Evolutionary conservation across 2,329 filamentous ascomycete genomes (phyloP).

Genomic region (Fusarium sp.): DNA sequence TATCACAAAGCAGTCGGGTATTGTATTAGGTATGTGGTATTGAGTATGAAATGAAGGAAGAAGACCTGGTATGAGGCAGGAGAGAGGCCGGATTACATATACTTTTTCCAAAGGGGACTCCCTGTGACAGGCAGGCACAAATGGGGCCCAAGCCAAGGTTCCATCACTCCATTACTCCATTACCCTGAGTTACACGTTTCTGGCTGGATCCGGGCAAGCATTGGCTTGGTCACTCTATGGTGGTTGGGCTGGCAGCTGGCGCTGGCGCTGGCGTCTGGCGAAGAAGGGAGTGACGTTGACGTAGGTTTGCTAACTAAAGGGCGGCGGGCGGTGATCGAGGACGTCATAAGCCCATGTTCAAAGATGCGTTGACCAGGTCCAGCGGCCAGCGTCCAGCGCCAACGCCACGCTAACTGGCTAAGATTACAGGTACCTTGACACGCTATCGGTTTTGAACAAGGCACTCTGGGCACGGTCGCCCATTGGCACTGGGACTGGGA

Average conservation of each 20-base stretch:
- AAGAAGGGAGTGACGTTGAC: constrained; percentile 54
- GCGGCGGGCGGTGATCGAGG: constrained; percentile 47
- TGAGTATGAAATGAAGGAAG: constrained; percentile 30
- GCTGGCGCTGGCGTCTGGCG: not conserved
- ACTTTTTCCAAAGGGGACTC: constrained; percentile 31
- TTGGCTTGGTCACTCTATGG: not conserved
- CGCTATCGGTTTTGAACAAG: constrained; percentile 27
- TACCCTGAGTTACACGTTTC: constrained; percentile 27
- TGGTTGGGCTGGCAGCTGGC: constrained; percentile 13
- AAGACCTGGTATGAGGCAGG: constrained; percentile 10
- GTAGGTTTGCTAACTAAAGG: constrained; percentile 47
- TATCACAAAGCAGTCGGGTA: constrained; percentile 49
- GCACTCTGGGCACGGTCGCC: constrained; percentile 10
- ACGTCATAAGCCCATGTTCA: constrained; percentile 52
- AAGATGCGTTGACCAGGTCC: constrained; percentile 29
- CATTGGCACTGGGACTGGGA: constrained; percentile 1
- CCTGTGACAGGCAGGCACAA: constrained; percentile 38
- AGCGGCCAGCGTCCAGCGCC: not conserved
- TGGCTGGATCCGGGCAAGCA: constrained; percentile 42
- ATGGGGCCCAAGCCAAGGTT: constrained; percentile 15
- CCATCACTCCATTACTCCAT: constrained; percentile 6
- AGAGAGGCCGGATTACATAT: constrained; percentile 48
- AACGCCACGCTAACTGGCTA: constrained; percentile 3
- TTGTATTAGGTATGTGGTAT: constrained; percentile 40
- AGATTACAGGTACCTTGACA: constrained; percentile 7